phyloP scores from a whole-genome alignment of 192 early-diverging fungal genomes.

The Coemansia sp. region DNA sequence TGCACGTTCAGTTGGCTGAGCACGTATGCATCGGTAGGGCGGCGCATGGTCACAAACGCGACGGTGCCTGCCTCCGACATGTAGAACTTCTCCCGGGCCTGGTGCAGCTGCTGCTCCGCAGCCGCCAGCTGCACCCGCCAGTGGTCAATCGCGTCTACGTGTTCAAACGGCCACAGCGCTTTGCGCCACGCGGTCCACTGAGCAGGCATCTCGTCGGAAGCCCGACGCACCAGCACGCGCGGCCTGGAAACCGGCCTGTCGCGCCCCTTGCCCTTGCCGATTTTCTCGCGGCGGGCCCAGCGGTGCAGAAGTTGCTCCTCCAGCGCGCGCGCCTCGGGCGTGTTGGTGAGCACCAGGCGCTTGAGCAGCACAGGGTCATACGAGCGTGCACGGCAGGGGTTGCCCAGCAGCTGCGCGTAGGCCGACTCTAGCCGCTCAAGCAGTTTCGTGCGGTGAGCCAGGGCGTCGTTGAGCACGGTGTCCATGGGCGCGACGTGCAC shows the following conservation, averaged over 20 bases:
- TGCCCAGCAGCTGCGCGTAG: conserved; percentile 60
- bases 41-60: conserved; percentile 73
- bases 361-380: conserved; percentile 59
- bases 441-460: conserved; percentile 33
- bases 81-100: conserved; percentile 30
- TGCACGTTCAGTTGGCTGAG: conserved; percentile 62
- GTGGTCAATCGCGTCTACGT: conserved; percentile 62
- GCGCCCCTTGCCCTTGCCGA: neutral
- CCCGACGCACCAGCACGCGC: neutral
- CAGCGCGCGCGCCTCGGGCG: conserved; percentile 22
- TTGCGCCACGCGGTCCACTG: neutral
- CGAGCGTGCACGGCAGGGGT: conserved; percentile 60
- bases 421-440: conserved; percentile 56
- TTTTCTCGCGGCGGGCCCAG: conserved; percentile 20
- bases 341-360: conserved; percentile 25
- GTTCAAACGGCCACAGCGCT: conserved; percentile 23
- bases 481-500: conserved; percentile 60
- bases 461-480: conserved; percentile 51
- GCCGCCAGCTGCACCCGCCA: conserved; percentile 53
- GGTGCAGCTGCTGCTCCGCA: conserved; percentile 47
- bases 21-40: conserved; percentile 61
- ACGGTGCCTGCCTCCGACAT: conserved; percentile 34
- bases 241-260: conserved; percentile 5
- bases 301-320: conserved; percentile 29
- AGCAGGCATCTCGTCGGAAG: neutral